Conservation (phyloP, 1,139 yeast species). For the Martiniozyma asiatica region DNA sequence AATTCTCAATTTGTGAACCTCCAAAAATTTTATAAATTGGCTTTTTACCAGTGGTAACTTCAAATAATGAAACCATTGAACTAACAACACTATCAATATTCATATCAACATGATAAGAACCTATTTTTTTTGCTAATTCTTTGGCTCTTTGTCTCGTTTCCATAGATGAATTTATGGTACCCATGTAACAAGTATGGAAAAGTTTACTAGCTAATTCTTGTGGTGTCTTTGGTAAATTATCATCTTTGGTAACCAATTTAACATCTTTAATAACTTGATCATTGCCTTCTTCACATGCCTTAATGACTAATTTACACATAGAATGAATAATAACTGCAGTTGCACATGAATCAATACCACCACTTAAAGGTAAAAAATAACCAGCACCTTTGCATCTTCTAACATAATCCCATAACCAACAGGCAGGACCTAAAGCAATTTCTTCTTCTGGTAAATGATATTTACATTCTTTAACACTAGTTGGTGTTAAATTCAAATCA, state of each 20-base stretch:
- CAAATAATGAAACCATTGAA: constrained; percentile 66
- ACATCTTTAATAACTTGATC: constrained; percentile 67
- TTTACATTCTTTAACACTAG: constrained; percentile 35
- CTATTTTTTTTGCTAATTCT: constrained; percentile 60
- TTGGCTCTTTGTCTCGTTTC: constrained; percentile 86
- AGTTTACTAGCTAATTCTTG: constrained; percentile 63
- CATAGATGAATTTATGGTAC: constrained; percentile 78
- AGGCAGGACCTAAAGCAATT: constrained; percentile 95
- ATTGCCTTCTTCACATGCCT: constrained; percentile 55
- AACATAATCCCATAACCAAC: constrained; percentile 98
- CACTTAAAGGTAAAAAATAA: constrained; percentile 83
- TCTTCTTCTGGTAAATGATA: constrained; percentile 88
- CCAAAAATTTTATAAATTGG: constrained; percentile 91
- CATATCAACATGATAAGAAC: constrained; percentile 82
- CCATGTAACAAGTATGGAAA: constrained; percentile 91
- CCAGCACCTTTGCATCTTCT: constrained; percentile 87
- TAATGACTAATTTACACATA: constrained; percentile 78
- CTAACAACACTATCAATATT: constrained; percentile 80
- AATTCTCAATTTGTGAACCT: constrained; percentile 79
- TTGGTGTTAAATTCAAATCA: constrained; percentile 54
- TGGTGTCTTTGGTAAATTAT: constrained; percentile 61
- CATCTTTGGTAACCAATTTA: constrained; percentile 43
- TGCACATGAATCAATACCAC: constrained; percentile 97
- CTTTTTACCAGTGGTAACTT: constrained; percentile 77
- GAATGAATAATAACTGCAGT: constrained; percentile 90